A percentile compares a stretch with the other conserved stretches of the same genome.
These are phyloP conservation scores for Salvia splendens DNA, from an alignment of 257 asterid species.

Conservation along the genomic window DNA sequence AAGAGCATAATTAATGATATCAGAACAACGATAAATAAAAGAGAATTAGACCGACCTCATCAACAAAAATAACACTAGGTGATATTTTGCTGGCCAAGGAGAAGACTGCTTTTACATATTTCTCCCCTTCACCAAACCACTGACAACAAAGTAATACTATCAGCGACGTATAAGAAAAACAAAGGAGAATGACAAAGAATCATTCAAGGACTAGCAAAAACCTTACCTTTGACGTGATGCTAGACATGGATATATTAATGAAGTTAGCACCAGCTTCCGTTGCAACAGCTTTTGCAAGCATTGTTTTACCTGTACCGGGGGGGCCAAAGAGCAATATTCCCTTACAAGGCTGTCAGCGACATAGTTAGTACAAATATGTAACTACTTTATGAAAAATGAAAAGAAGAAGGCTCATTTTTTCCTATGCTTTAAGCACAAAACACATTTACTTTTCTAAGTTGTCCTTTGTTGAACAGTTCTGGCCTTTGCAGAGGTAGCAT, in stretches of 20 bases:
- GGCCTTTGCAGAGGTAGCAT: slow-evolving; percentile 60
- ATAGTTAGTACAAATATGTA: slow-evolving; percentile 22
- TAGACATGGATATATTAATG: slow-evolving; percentile 55
- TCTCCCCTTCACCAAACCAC: slow-evolving; percentile 66
- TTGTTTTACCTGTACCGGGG: slow-evolving; percentile 63
- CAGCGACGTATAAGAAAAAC: neutral
- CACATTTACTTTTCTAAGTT: slow-evolving; percentile 48
- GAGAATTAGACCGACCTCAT: slow-evolving; percentile 42
- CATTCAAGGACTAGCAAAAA: neutral
- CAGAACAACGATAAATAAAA: neutral
- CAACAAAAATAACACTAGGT: slow-evolving; percentile 59
- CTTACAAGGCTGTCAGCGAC: slow-evolving; percentile 51
- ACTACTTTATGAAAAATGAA: neutral
- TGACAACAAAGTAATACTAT: slow-evolving; percentile 28
- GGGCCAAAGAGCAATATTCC: slow-evolving; percentile 65
- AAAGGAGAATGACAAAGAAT: slow-evolving; percentile 1
- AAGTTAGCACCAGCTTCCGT: slow-evolving; percentile 57
- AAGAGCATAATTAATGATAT: neutral
- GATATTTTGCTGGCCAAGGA: slow-evolving; percentile 55
- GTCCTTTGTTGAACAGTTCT: slow-evolving; percentile 57
- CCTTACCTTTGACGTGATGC: slow-evolving; percentile 55
- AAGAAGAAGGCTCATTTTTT: neutral
- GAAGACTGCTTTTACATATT: slow-evolving; percentile 59
- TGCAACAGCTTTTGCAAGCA: slow-evolving; percentile 64
- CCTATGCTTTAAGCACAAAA: slow-evolving; percentile 19